Conservation (phyloP, 352 stramenopile species). For the Blastocystis sp. region DNA sequence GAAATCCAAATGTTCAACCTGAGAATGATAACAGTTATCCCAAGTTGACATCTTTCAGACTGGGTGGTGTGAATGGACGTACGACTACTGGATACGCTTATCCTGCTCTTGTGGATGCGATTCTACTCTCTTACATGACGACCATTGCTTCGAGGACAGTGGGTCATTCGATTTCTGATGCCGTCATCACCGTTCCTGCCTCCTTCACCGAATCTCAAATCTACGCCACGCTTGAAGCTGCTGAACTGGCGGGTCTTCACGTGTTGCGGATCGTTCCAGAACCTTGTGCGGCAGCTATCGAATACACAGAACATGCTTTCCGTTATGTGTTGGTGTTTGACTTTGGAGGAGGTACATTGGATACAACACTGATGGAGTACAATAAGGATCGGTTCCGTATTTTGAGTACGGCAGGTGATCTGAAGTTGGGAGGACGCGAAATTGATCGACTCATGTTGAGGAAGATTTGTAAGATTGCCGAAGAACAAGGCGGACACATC, state of each 20-base stretch:
- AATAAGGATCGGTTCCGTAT: neutral
- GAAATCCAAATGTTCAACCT: too few species aligned
- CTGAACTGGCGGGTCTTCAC: constrained; percentile 79
- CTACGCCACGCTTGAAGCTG: constrained; percentile 72
- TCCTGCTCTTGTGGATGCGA: neutral
- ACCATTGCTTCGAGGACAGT: neutral
- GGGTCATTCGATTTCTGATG: neutral
- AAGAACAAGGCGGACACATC: too few species aligned
- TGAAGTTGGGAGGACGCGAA: neutral
- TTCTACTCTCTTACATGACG: neutral
- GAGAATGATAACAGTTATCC: too few species aligned
- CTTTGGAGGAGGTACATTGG: constrained; percentile 77
- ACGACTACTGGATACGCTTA: neutral
- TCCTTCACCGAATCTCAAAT: constrained; percentile 79
- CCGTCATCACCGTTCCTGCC: constrained; percentile 76
- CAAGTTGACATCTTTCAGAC: too few species aligned
- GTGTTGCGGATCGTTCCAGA: constrained; percentile 83
- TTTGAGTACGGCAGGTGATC: neutral
- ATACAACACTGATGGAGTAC: constrained; percentile 31
- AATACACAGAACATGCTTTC: constrained; percentile 65
- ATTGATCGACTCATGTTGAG: neutral
- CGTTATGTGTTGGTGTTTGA: constrained; percentile 83
- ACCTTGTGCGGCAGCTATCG: constrained; percentile 68
- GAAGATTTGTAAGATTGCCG: too few species aligned
- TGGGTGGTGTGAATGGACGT: too few species aligned